Conservation (phyloP, 805 yeast species). For the Scheffersomyces amazonensis region DNA sequence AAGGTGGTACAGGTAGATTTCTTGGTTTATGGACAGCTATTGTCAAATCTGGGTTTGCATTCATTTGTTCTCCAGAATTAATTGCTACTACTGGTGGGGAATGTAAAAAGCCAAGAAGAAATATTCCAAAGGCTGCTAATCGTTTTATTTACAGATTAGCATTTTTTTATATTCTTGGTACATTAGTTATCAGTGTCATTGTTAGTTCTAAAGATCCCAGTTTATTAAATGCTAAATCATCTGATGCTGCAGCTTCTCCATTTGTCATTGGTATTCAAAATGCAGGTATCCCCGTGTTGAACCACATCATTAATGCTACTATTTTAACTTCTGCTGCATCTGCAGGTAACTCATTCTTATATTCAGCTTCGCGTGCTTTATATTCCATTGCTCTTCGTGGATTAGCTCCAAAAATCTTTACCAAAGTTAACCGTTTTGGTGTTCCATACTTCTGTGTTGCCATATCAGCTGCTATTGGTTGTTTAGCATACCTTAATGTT, state of each 20-base stretch:
- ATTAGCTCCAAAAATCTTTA: constrained; percentile 35
- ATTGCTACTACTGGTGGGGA: constrained; percentile 67
- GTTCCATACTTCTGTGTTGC: constrained; percentile 34
- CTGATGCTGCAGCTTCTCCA: constrained; percentile 65
- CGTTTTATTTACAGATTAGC: constrained; percentile 53
- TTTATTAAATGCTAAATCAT: constrained; percentile 18
- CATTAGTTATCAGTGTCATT: constrained; percentile 39
- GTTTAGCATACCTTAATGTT: constrained; percentile 53
- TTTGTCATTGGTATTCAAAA: constrained; percentile 62
- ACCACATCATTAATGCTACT: constrained; percentile 61
- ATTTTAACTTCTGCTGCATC: constrained; percentile 57
- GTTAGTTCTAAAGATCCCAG: constrained; percentile 24
- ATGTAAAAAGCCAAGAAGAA: constrained; percentile 30
- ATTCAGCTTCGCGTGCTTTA: constrained; percentile 40
- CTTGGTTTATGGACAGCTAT: constrained; percentile 62
- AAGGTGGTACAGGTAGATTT: constrained; percentile 60
- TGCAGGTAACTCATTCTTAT: constrained; percentile 43
- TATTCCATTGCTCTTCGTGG: constrained; percentile 40
- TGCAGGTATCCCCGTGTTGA: constrained; percentile 56
- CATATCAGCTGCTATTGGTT: constrained; percentile 34
- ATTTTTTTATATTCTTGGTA: constrained; percentile 38
- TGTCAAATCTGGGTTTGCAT: constrained; percentile 64
- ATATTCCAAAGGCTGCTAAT: constrained; percentile 55
- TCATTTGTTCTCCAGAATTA: constrained; percentile 62
- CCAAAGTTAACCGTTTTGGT: constrained; percentile 41